phyloP scores from a whole-genome alignment of 2,329 filamentous ascomycete genomes.

The Colletotrichum phormii region DNA sequence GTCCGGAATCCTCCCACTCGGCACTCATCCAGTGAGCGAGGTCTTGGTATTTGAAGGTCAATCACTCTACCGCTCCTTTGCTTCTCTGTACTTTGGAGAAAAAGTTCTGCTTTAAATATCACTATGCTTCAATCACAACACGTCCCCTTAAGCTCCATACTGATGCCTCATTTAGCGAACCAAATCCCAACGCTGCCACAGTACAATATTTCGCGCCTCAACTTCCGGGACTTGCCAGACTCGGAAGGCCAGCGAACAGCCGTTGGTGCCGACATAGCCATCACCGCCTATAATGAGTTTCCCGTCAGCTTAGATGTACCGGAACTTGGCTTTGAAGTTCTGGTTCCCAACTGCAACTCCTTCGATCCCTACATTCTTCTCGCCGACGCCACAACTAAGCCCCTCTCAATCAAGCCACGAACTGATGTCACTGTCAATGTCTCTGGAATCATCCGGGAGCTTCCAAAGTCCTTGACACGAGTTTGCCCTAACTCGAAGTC shows the following conservation, averaged over 20 bases:
- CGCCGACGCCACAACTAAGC: constrained; percentile 78
- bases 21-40: constrained; percentile 80
- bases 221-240: constrained; percentile 77
- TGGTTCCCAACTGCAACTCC: constrained; percentile 83
- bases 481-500: constrained; percentile 80
- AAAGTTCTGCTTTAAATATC: constrained; percentile 55
- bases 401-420: constrained; percentile 75
- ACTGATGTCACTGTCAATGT: constrained; percentile 76
- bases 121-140: constrained; percentile 32
- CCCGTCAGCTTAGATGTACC: constrained; percentile 83
- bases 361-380: constrained; percentile 81
- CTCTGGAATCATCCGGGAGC: constrained; percentile 75
- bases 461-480: constrained; percentile 79
- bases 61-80: constrained; percentile 74
- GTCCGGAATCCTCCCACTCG: constrained; percentile 83
- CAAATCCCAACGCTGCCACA: constrained; percentile 82
- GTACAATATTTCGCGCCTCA: constrained; percentile 85
- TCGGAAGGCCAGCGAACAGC: constrained; percentile 65
- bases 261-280: constrained; percentile 83
- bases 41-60: constrained; percentile 86
- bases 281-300: constrained; percentile 80
- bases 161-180: constrained; percentile 60
- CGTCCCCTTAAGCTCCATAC: constrained; percentile 4
- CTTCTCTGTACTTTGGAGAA: constrained; percentile 70
- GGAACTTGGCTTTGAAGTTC: constrained; percentile 83